Conservation (phyloP, 108 stramenopile species). For the Cyclotella atomus region DNA sequence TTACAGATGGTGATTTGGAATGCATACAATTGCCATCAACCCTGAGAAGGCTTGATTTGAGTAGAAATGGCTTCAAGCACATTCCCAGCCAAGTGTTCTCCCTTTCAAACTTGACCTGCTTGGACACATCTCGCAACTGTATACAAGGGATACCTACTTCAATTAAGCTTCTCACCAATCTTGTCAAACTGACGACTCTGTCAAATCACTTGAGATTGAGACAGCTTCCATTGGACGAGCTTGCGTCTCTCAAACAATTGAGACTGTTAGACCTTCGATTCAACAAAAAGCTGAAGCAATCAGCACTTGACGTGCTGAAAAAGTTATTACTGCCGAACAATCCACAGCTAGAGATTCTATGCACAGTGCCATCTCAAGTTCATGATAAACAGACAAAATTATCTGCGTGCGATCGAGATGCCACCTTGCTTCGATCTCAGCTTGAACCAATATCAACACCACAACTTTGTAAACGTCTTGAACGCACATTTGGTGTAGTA, state of each 20-base stretch:
- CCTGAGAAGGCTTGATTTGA: slow-evolving; percentile 41
- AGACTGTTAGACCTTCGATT: slow-evolving; percentile 53
- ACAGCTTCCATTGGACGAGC: slow-evolving; percentile 35
- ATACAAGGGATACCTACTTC: slow-evolving; percentile 44
- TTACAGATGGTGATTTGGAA: slow-evolving; percentile 22
- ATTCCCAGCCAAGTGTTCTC: slow-evolving; percentile 39
- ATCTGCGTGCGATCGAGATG: slow-evolving; percentile 64
- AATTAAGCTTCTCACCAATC: slow-evolving; percentile 37
- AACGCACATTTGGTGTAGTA: slow-evolving; percentile 50
- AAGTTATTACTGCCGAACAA: slow-evolving; percentile 17
- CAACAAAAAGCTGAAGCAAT: slow-evolving; percentile 57
- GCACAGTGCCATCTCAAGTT: slow-evolving; percentile 17
- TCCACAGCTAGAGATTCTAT: slow-evolving; percentile 30
- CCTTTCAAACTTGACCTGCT: slow-evolving; percentile 19
- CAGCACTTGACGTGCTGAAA: slow-evolving; percentile 27
- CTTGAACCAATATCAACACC: slow-evolving; percentile 65
- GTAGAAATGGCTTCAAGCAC: slow-evolving; percentile 41
- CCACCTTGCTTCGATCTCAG: slow-evolving; percentile 62
- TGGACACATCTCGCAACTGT: slow-evolving; percentile 55
- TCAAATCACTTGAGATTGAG: slow-evolving; percentile 54
- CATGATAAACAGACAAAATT: slow-evolving; percentile 16
- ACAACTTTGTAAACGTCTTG: slow-evolving; percentile 55
- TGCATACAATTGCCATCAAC: slow-evolving; percentile 11
- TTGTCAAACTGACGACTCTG: slow-evolving; percentile 38
- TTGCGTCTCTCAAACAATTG: slow-evolving; percentile 45